phyloP scores from a whole-genome alignment of 306 rosid genomes.

The Notholithocarpus densiflorus region DNA sequence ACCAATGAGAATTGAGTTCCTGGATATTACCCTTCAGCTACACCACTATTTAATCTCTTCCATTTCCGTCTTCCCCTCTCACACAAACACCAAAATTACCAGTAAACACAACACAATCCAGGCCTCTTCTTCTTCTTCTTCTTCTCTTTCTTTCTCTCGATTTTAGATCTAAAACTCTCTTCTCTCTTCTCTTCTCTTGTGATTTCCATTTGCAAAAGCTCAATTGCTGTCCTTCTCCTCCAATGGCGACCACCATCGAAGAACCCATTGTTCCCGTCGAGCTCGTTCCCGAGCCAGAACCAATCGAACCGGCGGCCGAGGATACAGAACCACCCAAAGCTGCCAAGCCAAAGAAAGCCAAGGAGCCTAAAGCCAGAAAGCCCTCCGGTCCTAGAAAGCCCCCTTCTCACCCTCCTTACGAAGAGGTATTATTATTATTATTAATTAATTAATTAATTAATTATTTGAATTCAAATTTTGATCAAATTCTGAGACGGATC shows the following conservation, averaged over 20 bases:
- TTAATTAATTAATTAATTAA: not conserved
- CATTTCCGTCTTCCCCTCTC: conserved; percentile 37
- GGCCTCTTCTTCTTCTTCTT: not conserved
- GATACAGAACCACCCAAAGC: conserved; percentile 33
- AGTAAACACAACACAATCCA: conserved; percentile 8
- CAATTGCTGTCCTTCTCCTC: not conserved
- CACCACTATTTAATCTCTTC: conserved; percentile 60
- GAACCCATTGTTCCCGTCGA: conserved; percentile 41
- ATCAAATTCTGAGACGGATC: not conserved
- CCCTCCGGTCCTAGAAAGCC: conserved; percentile 42
- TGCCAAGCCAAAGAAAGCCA: conserved; percentile 43
- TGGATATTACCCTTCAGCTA: conserved; percentile 30
- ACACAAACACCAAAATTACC: conserved; percentile 39
- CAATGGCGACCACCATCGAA: conserved; percentile 55
- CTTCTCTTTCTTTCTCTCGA: too few relatives aligned
- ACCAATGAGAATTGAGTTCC: conserved; percentile 55
- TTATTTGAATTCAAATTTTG: not conserved
- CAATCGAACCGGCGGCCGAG: conserved; percentile 34
- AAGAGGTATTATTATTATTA: conserved; percentile 47
- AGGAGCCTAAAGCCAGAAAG: conserved; percentile 53
- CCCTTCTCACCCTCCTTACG: conserved; percentile 64
- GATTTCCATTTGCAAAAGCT: not conserved
- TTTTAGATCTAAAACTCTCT: conserved; percentile 12
- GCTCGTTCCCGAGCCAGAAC: conserved; percentile 35
- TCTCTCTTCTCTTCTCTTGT: conserved; percentile 3